phyloP scores from a whole-genome alignment of 1,139 yeast genomes.

The Suhomyces panamericanus region DNA sequence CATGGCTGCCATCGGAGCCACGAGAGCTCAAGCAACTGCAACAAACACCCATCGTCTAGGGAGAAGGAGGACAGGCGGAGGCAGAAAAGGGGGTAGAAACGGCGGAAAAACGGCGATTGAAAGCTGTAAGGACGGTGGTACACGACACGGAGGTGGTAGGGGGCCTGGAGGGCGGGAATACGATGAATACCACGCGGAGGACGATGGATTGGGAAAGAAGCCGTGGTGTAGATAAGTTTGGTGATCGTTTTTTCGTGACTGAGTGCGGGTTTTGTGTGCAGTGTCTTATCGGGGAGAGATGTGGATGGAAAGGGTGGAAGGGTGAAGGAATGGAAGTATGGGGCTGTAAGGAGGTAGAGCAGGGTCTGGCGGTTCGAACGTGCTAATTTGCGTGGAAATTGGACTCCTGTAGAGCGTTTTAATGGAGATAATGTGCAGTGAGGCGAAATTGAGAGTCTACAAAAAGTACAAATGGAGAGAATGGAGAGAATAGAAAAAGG shows the following conservation, averaged over 20 bases:
- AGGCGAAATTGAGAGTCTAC: too few species aligned
- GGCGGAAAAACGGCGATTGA: background rate
- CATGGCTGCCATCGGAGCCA: constrained; percentile 50
- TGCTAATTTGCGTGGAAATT: too few species aligned
- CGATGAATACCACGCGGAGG: background rate
- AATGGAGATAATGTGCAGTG: too few species aligned
- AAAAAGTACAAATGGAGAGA: background rate
- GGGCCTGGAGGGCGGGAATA: background rate
- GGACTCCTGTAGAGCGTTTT: too few species aligned
- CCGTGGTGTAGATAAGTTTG: background rate
- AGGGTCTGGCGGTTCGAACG: background rate
- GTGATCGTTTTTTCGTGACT: constrained; percentile 8
- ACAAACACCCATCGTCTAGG: constrained; percentile 57
- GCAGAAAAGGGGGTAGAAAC: background rate
- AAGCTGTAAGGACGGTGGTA: background rate
- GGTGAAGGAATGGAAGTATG: background rate
- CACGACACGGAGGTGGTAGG: background rate
- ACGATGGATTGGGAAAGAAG: constrained; percentile 6
- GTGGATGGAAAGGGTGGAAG: background rate
- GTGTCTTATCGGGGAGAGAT: constrained; percentile 3
- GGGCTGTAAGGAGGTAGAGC: background rate
- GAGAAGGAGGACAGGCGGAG: background rate
- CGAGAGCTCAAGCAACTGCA: constrained; percentile 57
- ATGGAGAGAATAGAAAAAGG: background rate
- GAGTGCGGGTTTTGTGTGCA: constrained; percentile 5